Evolutionary conservation across 2,329 filamentous ascomycete species (phyloP).

Genomic region (Epichloe festucae): DNA sequence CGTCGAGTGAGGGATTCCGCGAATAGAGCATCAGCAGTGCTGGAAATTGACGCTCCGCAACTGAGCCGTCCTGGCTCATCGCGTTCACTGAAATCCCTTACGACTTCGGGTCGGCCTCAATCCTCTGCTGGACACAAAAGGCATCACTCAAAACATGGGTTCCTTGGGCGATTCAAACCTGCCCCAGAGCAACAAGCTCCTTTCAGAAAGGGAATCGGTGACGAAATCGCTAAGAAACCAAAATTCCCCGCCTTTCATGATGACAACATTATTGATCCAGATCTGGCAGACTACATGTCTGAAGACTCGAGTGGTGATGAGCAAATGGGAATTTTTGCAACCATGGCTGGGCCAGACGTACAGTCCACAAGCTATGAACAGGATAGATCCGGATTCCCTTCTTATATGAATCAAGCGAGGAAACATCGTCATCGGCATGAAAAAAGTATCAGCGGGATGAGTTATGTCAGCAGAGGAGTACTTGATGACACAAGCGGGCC

Average conservation of each 20-base stretch:
- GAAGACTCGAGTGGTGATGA: conserved; percentile 92
- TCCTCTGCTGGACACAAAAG: conserved; percentile 68
- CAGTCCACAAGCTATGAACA: conserved; percentile 56
- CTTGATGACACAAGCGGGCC: conserved; percentile 49
- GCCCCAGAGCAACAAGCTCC: conserved; percentile 70
- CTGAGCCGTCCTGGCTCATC: conserved; percentile 88
- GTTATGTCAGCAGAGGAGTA: conserved; percentile 51
- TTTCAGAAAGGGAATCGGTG: conserved; percentile 60
- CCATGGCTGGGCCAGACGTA: conserved; percentile 52
- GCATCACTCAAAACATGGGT: conserved; percentile 77
- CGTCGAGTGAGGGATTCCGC: conserved; percentile 53
- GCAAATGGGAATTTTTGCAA: conserved; percentile 75
- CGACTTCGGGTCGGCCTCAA: conserved; percentile 55
- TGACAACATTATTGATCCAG: conserved; percentile 96
- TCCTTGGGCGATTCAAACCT: conserved; percentile 59
- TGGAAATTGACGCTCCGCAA: conserved; percentile 79
- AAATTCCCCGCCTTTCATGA: conserved; percentile 88
- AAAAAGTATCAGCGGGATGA: conserved; percentile 59
- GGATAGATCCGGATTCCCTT: conserved; percentile 61
- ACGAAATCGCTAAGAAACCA: conserved; percentile 52
- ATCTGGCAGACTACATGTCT: conserved; percentile 88
- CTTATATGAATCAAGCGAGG: conserved; percentile 58
- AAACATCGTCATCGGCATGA: conserved; percentile 64
- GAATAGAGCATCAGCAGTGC: conserved; percentile 72
- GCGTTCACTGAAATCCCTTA: conserved; percentile 66